These are phyloP conservation scores for Cutaneotrichosporon arboriforme DNA, from an alignment of 1,284 basidiomycete species.

Conservation along the genomic window DNA sequence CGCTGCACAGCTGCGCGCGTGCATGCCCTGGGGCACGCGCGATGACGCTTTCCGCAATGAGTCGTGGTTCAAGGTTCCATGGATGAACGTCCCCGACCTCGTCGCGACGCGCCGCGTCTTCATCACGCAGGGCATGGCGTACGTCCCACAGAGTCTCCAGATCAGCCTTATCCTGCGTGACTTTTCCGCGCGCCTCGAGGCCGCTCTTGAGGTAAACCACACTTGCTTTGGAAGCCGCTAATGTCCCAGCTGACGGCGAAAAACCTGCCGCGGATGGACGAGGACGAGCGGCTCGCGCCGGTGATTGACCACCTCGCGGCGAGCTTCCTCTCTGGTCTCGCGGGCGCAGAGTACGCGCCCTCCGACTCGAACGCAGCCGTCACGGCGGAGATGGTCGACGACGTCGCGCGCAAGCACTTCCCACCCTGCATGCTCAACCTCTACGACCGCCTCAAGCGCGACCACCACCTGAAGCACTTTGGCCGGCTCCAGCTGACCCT, in stretches of 20 bases:
- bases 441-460: slow-evolving; percentile 69
- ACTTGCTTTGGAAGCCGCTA: too few relatives aligned
- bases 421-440: slow-evolving; percentile 93
- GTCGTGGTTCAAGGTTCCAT: slow-evolving; percentile 52
- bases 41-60: slow-evolving; percentile 52
- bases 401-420: slow-evolving; percentile 80
- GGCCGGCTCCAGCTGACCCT: slow-evolving; percentile 87
- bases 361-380: slow-evolving; percentile 55
- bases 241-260: slow-evolving; percentile 70
- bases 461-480: slow-evolving; percentile 88
- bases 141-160: slow-evolving; percentile 75
- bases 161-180: slow-evolving; percentile 85
- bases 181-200: slow-evolving; percentile 70
- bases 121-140: slow-evolving; percentile 78
- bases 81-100: slow-evolving; percentile 91
- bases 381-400: slow-evolving; percentile 90
- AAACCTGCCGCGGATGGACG: slow-evolving; percentile 86
- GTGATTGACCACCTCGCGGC: slow-evolving; percentile 89
- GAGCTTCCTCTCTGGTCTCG: slow-evolving; percentile 87
- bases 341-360: slow-evolving; percentile 43
- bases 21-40: slow-evolving; percentile 30
- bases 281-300: slow-evolving; percentile 86
- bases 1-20: slow-evolving; percentile 55
- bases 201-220: slow-evolving; percentile 66
- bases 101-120: slow-evolving; percentile 80